phyloP scores from a whole-genome alignment of 176 grass and related monocot species.

The sorghum (Sorghum bicolor) region DNA sequence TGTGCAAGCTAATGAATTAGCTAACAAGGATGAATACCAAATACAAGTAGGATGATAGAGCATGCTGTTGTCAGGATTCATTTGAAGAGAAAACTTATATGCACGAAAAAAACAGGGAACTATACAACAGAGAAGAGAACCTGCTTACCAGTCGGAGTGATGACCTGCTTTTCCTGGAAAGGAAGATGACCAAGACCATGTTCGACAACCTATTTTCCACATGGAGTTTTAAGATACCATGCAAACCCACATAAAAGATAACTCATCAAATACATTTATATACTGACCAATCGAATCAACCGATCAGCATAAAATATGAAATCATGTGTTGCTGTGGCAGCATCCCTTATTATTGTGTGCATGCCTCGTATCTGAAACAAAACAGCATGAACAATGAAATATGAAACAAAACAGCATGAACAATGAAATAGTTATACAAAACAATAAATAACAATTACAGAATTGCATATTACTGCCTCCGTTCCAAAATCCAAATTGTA shows the following conservation, averaged over 20 bases:
- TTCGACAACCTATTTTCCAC: constrained; percentile 82
- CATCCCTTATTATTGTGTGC: constrained; percentile 99
- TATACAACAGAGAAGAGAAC: neutral
- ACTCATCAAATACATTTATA: constrained; percentile 16
- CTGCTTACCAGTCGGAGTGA: constrained; percentile 87
- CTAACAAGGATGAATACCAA: neutral
- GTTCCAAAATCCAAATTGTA: neutral
- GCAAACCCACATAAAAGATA: constrained; percentile 27
- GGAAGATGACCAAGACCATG: constrained; percentile 91
- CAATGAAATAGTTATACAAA: constrained; percentile 28
- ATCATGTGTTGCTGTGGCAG: constrained; percentile 86
- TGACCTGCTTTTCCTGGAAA: constrained; percentile 88
- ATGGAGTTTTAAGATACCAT: constrained; percentile 42
- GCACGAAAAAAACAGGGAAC: neutral
- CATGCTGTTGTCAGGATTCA: neutral
- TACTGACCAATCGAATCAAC: constrained; percentile 95
- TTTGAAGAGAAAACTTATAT: constrained; percentile 13
- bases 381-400: neutral
- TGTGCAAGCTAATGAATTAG: neutral
- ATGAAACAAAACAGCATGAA: constrained; percentile 18
- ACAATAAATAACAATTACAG: neutral
- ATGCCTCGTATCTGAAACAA: constrained; percentile 81
- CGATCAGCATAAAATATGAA: constrained; percentile 98
- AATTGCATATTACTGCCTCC: neutral
- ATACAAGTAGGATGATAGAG: neutral